Evolutionary conservation across 139 green algal genomes (phyloP).

Genomic region (Chlorella sp.): DNA sequence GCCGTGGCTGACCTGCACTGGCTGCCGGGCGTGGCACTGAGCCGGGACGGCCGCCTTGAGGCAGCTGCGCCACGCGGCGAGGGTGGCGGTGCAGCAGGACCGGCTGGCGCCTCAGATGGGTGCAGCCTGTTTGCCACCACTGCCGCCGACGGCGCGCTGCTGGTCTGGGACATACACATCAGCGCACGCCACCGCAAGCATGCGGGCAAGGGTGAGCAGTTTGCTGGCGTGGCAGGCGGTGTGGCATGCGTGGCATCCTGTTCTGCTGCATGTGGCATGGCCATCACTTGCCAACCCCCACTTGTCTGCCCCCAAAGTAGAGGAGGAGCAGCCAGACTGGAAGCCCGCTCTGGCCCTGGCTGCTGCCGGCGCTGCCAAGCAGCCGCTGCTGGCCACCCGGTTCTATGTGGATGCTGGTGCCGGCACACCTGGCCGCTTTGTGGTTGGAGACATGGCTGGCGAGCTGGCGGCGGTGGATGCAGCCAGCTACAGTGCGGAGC

Average conservation of each 20-base stretch:
- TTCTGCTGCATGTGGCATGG: too few species aligned
- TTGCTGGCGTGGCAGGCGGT: too few species aligned
- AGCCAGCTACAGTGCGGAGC: constrained; percentile 28
- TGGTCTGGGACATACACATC: constrained; percentile 87
- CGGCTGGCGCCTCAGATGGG: background rate
- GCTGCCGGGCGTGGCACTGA: constrained; percentile 75
- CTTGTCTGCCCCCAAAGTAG: constrained; percentile 17
- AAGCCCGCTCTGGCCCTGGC: constrained; percentile 67
- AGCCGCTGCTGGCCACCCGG: constrained; percentile 32
- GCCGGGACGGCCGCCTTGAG: constrained; percentile 36
- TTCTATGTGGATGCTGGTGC: constrained; percentile 56
- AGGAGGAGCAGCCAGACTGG: constrained; percentile 73
- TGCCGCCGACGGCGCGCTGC: constrained; percentile 65
- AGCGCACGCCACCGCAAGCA: constrained; percentile 11
- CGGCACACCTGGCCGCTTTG: constrained; percentile 54
- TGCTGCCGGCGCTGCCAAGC: background rate
- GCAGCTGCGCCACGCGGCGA: background rate
- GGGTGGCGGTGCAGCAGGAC: background rate
- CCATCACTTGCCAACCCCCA: background rate
- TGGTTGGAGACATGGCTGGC: constrained; percentile 66
- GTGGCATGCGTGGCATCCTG: too few species aligned
- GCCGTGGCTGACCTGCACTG: constrained; percentile 80
- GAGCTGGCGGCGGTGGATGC: constrained; percentile 65
- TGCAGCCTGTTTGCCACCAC: constrained; percentile 84
- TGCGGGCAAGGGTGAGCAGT: background rate